A percentile compares a stretch with the other conserved stretches of the same genome.
Evolutionary conservation across 257 asterid genomes (phyloP).

Genomic region (Dorcoceras hygrometricum): DNA sequence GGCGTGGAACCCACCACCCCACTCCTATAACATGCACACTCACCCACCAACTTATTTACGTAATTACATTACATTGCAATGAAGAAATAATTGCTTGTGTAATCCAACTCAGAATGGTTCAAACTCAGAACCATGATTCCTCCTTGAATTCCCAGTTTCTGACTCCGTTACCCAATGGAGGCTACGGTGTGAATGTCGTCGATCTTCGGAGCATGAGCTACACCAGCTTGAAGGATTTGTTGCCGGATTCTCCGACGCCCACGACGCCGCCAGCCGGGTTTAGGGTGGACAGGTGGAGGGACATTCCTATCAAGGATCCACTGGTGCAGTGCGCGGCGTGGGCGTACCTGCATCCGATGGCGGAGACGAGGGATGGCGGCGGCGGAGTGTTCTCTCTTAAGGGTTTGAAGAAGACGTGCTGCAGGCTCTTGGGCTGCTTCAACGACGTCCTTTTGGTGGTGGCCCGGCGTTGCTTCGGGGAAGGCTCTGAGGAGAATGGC

Average conservation of each 20-base stretch:
- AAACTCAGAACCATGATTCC: no score
- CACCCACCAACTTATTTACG: no score
- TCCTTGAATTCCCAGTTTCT: no score
- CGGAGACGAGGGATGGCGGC: background rate
- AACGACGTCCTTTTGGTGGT: slow-evolving; percentile 34
- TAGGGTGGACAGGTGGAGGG: slow-evolving; percentile 47
- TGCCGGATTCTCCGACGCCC: slow-evolving; percentile 36
- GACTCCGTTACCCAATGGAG: no score
- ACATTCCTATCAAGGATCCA: slow-evolving; percentile 65
- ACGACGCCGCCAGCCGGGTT: no score
- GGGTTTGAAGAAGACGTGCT: slow-evolving; percentile 20
- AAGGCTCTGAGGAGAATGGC: background rate
- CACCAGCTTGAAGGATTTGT: slow-evolving; percentile 62
- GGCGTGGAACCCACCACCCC: no score
- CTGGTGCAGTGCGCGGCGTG: slow-evolving; percentile 67
- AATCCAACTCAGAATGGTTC: no score
- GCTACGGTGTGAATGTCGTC: no score
- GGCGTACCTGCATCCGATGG: slow-evolving; percentile 65
- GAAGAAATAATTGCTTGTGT: no score
- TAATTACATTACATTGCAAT: no score
- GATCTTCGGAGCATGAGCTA: slow-evolving; percentile 23
- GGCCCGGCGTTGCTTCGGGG: slow-evolving; percentile 16
- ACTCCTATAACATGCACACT: no score
- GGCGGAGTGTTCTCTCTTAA: slow-evolving; percentile 18
- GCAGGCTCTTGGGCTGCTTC: slow-evolving; percentile 40